Percentiles rank a stretch among this genome's conserved stretches.
Conservation (phyloP, 371 early-diverging fungal genomes). For the Mucor piriformis region DNA sequence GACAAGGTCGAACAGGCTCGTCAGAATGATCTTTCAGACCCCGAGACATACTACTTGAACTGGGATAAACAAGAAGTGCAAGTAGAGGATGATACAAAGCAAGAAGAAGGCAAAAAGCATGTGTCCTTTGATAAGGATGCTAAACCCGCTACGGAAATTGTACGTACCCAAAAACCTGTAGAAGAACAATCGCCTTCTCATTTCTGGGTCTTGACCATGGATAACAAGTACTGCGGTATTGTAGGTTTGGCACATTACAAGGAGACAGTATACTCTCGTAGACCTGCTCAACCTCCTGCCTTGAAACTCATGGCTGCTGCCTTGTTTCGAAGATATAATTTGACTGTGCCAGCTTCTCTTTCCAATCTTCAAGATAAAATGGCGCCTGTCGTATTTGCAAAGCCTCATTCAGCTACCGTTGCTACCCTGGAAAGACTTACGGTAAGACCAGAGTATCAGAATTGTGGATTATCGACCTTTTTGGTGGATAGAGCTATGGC, state of each 20-base stretch:
- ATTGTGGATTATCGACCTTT: constrained; percentile 44
- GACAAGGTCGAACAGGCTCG: constrained; percentile 38
- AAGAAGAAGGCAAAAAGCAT: constrained; percentile 11
- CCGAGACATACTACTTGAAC: constrained; percentile 48
- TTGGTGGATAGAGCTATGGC: constrained; percentile 45
- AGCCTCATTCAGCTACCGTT: constrained; percentile 30
- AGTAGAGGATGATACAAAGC: constrained; percentile 5
- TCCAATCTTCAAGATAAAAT: constrained; percentile 17
- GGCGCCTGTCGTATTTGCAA: constrained; percentile 24
- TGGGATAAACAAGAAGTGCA: constrained; percentile 36
- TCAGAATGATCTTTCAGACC: constrained; percentile 49
- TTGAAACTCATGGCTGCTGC: constrained; percentile 30
- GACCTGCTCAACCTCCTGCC: constrained; percentile 22
- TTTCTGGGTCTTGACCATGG: constrained; percentile 49
- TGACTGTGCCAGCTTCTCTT: constrained; percentile 24
- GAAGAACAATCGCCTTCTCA: constrained; percentile 29
- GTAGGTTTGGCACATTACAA: constrained; percentile 39
- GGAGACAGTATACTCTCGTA: constrained; percentile 20
- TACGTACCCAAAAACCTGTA: constrained; percentile 35
- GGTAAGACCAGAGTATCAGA: constrained; percentile 37
- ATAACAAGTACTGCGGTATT: constrained; percentile 39
- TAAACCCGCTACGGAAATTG: constrained; percentile 30
- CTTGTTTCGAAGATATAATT: constrained; percentile 16
- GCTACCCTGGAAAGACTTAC: constrained; percentile 44
- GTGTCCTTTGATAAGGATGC: constrained; percentile 36